Base-by-base conservation (phyloP, 257 asterid genomes). In the Capsicum pubescens region DNA sequence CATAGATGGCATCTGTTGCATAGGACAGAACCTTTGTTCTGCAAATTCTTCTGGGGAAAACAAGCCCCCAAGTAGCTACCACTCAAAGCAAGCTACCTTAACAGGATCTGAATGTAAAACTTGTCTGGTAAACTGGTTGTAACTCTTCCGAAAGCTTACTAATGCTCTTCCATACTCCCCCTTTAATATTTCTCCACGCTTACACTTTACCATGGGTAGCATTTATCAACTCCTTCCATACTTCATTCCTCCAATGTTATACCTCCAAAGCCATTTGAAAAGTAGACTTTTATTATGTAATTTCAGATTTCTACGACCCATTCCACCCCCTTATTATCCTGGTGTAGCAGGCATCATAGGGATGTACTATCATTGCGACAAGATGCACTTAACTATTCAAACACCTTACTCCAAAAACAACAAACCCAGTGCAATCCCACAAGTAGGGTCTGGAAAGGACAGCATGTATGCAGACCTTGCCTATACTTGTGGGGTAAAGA, bases 211-310 rank as follows among this genome's bases (percentile, higher is more conserved):
- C 77, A 69, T 3, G 54, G 78, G 42, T 69, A 42, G 78, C 78
- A 39, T 42, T 39, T n/a, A 16, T 69, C 55, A 69, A 39, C 78
- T 8, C 78, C 15, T 69, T 42, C 26, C 77, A 2, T 8, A 69
- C 55, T 69, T 69, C 32, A 69, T 69, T 39, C 55, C 78, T 69
- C 15, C 77, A 32, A 16, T 69, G 78, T 69, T 69, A 69, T 69
- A 39, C 52, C 9, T 69, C 78, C 78, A 42, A 39, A 42, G 55
- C 55, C 55, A 69, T 39, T 39, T 39, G 78, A 69, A 69, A 68
- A 69, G 78, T 39, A 69, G 55, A 69, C 55, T 16, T 69, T 17
- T 69, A 42, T 39, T 10, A 69, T 42, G 32, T 42, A 19, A 69
- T 69, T 15, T 69, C 26, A 69, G 54, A 39, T 69, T 69, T 42